Percentiles rank a stretch among this genome's conserved stretches.
These are phyloP conservation scores for Myxozyma lipomycoides DNA, from an alignment of 805 yeast genomes.

Conservation along the genomic window DNA sequence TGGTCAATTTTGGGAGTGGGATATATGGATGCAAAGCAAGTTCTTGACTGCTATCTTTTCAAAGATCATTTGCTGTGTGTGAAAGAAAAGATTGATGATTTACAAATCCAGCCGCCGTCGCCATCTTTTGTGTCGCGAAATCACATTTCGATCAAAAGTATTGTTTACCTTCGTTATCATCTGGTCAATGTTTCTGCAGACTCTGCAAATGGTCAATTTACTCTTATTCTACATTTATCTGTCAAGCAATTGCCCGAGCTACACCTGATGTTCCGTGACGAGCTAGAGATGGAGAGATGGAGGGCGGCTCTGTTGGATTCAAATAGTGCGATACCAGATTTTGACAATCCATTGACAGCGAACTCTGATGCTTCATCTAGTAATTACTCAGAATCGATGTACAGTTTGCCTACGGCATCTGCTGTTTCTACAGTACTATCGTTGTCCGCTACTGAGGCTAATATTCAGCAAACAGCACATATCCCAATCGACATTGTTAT, in stretches of 20 bases:
- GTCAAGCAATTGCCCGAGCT: slow-evolving; percentile 2
- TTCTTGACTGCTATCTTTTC: slow-evolving; percentile 18
- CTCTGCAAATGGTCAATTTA: neutral
- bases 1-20: slow-evolving; percentile 11
- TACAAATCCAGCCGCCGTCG: neutral
- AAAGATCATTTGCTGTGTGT: slow-evolving; percentile 14
- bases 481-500: slow-evolving; percentile 16
- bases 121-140: slow-evolving; percentile 1
- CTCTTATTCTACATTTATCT: slow-evolving; percentile 3
- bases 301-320: neutral
- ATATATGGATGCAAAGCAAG: slow-evolving; percentile 1
- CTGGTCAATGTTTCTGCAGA: slow-evolving; percentile 1
- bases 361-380: too few relatives aligned
- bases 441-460: too few relatives aligned
- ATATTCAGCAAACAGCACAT: too few relatives aligned
- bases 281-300: slow-evolving; percentile 8
- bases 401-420: too few relatives aligned
- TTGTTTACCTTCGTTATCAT: slow-evolving; percentile 9
- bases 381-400: too few relatives aligned
- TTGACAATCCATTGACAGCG: too few relatives aligned
- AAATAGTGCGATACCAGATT: neutral
- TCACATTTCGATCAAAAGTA: slow-evolving; percentile 4
- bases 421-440: too few relatives aligned
- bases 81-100: slow-evolving; percentile 2
- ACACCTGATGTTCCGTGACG: slow-evolving; percentile 4